These are phyloP conservation scores for Syzygium aromaticum DNA, from an alignment of 345 rosid genomes.

Conservation along the genomic window DNA sequence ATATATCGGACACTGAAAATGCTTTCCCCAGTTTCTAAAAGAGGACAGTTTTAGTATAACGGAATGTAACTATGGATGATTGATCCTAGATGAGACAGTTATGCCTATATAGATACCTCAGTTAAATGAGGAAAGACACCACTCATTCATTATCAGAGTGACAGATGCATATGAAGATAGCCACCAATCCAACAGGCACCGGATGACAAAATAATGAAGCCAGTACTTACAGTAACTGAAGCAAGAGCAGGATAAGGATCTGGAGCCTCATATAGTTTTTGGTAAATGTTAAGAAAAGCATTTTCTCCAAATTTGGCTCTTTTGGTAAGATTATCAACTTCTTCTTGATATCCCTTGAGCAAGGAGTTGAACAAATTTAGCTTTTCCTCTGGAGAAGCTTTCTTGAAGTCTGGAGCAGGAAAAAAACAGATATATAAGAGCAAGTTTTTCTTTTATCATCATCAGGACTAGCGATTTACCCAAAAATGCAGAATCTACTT, in stretches of 20 bases:
- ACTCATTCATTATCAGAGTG: background rate
- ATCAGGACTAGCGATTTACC: background rate
- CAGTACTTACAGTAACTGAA: slow-evolving; percentile 73
- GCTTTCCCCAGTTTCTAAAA: background rate
- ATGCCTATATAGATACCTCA: background rate
- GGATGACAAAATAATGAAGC: background rate
- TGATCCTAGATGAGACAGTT: background rate
- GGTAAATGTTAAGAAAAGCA: slow-evolving; percentile 93
- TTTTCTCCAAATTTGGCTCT: slow-evolving; percentile 98
- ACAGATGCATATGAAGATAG: background rate
- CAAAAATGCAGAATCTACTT: background rate
- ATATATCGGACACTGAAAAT: background rate
- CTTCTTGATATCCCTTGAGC: slow-evolving; percentile 97
- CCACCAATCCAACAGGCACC: background rate
- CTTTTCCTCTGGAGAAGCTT: slow-evolving; percentile 86
- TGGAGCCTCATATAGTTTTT: slow-evolving; percentile 98
- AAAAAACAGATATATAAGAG: background rate
- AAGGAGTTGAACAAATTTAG: slow-evolving; percentile 78
- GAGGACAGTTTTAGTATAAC: background rate
- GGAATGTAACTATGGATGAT: background rate
- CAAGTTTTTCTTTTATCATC: background rate
- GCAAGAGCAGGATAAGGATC: slow-evolving; percentile 97
- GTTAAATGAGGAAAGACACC: background rate
- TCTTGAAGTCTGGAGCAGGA: slow-evolving; percentile 68
- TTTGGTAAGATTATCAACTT: slow-evolving; percentile 98